Evolutionary conservation across 2,329 filamentous ascomycete genomes (phyloP), one percentile per base, ranked within the genome.

Genomic region (Penicillium sp.): DNA sequence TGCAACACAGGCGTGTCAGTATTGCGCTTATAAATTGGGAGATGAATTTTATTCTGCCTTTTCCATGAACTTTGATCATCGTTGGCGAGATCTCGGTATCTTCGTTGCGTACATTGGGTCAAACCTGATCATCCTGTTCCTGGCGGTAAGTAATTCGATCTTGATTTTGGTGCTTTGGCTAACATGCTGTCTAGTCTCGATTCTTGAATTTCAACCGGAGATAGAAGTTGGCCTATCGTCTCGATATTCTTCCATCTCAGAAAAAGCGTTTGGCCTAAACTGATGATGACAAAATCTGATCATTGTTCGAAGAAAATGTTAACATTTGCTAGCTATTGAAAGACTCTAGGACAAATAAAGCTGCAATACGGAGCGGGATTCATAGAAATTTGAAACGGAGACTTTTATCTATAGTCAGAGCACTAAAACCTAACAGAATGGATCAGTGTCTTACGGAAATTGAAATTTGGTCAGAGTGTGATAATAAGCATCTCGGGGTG

Each of bases 31-130:
- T 67, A 80, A 75, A 45, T 68, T 85, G 9, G 88, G 87, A 18
- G 84, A 94, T 48, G 73, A 94, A 66, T 94, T 90, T 56, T 93
- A 85, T 57, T 57, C 68, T 36, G 72, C 77, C 0, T 72, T 93
- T 12, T 73, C 75, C 2, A 75, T 93, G 54, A 68, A 66, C 2
- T 94, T 82, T 52, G 67, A 69, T 29, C 65, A 84, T 47, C 70
- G 87, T 11, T 94, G 87, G 87, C 76, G 87, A 38, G 86, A 95
- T 51, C 46, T 92, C 39, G 88, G 86, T 1, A 93, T 94, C 45
- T 82, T 82, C 50, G 51, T 76, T 20, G 82, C 80, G 1, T 94
- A 88, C 56, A 74, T 93, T 36, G 85, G 66, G 10, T 87, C 81
- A 57, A 94, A 93, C 61, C 57, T 92, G 54, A 74, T 85, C 13